Conservation (phyloP, 75 land plant species). For the Ceratopteris richardii region DNA sequence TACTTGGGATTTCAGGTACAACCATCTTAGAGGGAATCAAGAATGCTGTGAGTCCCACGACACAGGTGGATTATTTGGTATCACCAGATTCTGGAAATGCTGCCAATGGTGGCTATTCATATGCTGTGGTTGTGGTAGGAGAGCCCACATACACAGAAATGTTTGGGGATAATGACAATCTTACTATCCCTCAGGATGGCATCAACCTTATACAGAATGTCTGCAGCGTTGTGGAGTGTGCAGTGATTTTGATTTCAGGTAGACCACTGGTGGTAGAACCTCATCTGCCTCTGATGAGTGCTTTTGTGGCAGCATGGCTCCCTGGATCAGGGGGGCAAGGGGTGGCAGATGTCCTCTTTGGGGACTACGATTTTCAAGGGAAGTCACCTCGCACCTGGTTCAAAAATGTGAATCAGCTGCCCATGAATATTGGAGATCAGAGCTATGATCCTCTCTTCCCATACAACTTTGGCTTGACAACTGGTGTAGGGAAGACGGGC, state of each 20-base stretch:
- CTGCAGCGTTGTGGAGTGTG: conserved; percentile 40
- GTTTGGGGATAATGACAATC: conserved; percentile 41
- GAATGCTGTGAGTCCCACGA: conserved; percentile 31
- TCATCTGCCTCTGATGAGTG: conserved; percentile 37
- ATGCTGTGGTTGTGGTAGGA: conserved; percentile 67
- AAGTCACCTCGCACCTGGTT: conserved; percentile 67
- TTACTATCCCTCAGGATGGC: conserved; percentile 36
- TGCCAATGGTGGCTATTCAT: conserved; percentile 14
- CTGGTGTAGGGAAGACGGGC: background rate
- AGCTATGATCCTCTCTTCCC: conserved; percentile 63
- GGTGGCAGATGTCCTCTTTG: conserved; percentile 58
- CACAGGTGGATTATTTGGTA: conserved; percentile 38
- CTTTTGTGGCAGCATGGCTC: conserved; percentile 76
- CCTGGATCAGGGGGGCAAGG: conserved; percentile 82
- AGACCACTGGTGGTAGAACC: conserved; percentile 65
- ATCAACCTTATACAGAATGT: conserved; percentile 38
- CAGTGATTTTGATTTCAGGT: conserved; percentile 58
- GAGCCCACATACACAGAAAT: conserved; percentile 60
- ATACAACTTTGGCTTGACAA: conserved; percentile 40
- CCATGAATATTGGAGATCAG: conserved; percentile 67
- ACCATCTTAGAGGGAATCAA: conserved; percentile 50
- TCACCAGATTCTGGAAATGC: conserved; percentile 6
- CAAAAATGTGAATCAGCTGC: conserved; percentile 48
- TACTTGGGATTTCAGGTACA: conserved; percentile 36
- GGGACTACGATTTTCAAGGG: conserved; percentile 57